Evolutionary conservation across 208 protist genomes (phyloP).

Genomic region (Acanthamoeba divionensis): DNA sequence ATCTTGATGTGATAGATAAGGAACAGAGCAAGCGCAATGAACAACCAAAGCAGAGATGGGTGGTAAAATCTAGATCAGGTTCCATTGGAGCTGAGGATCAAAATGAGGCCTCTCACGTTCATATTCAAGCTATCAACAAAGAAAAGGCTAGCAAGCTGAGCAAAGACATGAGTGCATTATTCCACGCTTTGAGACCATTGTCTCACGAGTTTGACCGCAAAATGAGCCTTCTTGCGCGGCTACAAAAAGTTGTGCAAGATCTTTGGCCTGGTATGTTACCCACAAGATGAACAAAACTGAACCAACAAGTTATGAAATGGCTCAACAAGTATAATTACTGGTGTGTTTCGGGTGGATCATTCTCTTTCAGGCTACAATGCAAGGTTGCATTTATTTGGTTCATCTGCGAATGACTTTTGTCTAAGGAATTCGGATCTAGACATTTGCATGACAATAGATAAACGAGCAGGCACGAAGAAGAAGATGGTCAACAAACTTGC

Average conservation of each 20-base stretch:
- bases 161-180: not conserved
- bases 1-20: too few relatives aligned
- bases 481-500: slow-evolving; percentile 56
- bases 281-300: too few relatives aligned
- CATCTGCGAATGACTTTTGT: slow-evolving; percentile 65
- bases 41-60: too few relatives aligned
- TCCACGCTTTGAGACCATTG: not conserved
- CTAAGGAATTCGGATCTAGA: slow-evolving; percentile 64
- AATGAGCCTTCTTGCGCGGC: not conserved
- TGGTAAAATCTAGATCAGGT: too few relatives aligned
- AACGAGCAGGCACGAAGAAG: slow-evolving; percentile 50
- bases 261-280: too few relatives aligned
- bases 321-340: too few relatives aligned
- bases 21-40: too few relatives aligned
- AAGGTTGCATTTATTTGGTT: slow-evolving; percentile 69
- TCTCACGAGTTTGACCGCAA: not conserved
- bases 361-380: slow-evolving; percentile 4
- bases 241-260: not conserved
- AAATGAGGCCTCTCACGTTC: too few relatives aligned
- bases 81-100: too few relatives aligned
- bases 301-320: too few relatives aligned
- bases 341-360: too few relatives aligned
- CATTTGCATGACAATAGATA: slow-evolving; percentile 64
- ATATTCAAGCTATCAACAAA: too few relatives aligned
- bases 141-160: not conserved